Evolutionary conservation across 148 eudicot genomes (phyloP), one percentile per base, ranked within the genome.

Genomic region (Camellia lanceoleosa): DNA sequence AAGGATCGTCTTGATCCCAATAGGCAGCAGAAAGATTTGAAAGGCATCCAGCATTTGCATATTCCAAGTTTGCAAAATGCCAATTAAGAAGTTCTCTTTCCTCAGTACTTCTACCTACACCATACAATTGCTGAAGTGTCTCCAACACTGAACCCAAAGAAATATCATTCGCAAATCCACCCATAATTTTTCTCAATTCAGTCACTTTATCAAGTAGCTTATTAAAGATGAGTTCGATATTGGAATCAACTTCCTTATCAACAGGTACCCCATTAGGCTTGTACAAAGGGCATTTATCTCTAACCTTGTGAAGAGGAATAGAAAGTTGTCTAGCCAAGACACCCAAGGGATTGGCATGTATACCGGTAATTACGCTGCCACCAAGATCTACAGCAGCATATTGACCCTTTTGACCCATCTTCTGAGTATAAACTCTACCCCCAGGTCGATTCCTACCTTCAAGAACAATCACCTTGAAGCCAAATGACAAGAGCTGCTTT

Each of bases 1-100:
- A 95, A 46, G 98, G 97, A 86, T 95, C 98, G 79, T 93, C 98
- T 78, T 95, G 98, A 87, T 93, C 97, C 98, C 97, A 95, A 82
- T 95, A 90, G 12, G 96, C 87, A 77, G 94, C 98, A 38, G 98
- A 95, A 75, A 95, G 96, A 78, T 91, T 84, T 2, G 93, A 91
- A 46, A 95, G 87, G 84, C 93, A 91, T 74, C 98, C 97, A n/a
- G 97, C 98, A 86, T 95, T 95, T 51, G 97, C 97, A 86, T 91
- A 95, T 88, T 95, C 98, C 86, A 95, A 85, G 78, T 95, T 95
- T 19, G 98, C 97, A 79, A 87, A 82, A 86, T 93, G 97, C 98
- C 97, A 95, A 87, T 95, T 89, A 64, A 95, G 92, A 71, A 95
- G 89, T 87, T 91, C 96, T 38, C 84, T 86, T 83, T 95, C 98